phyloP scores from a whole-genome alignment of 371 early-diverging fungal genomes.

The Rhizopus delemar region DNA sequence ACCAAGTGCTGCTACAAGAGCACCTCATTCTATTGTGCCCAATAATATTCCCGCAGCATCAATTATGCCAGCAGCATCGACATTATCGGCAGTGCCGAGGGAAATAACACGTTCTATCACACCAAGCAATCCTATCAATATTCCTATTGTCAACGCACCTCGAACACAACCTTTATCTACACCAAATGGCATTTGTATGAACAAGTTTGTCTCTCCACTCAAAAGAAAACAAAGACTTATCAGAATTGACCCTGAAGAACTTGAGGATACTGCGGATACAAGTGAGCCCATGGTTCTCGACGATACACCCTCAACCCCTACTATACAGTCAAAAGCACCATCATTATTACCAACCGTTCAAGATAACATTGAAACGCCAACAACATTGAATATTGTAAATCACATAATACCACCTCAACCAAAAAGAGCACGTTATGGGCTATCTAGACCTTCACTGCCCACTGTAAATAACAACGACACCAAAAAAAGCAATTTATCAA shows the following conservation, averaged over 20 bases:
- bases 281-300: not conserved
- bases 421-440: not conserved
- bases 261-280: not conserved
- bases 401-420: not conserved
- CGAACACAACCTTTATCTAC: not conserved
- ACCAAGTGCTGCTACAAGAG: not conserved
- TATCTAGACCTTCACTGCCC: not conserved
- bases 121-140: no score
- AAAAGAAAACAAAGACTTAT: constrained; percentile 11
- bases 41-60: not conserved
- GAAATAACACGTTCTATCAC: no score
- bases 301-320: no score
- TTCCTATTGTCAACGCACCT: no score
- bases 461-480: not conserved
- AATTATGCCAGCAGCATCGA: not conserved
- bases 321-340: no score
- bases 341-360: no score
- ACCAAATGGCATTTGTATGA: not conserved
- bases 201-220: not conserved
- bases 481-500: not conserved
- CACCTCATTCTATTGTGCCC: not conserved
- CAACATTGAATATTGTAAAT: not conserved
- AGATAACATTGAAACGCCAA: no score
- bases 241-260: constrained; percentile 7
- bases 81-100: no score